A percentile compares a stretch with the other conserved stretches of the same genome.
These are phyloP conservation scores for Lobosporangium transversale DNA, from an alignment of 192 early-diverging fungal genomes.

Conservation along the genomic window DNA sequence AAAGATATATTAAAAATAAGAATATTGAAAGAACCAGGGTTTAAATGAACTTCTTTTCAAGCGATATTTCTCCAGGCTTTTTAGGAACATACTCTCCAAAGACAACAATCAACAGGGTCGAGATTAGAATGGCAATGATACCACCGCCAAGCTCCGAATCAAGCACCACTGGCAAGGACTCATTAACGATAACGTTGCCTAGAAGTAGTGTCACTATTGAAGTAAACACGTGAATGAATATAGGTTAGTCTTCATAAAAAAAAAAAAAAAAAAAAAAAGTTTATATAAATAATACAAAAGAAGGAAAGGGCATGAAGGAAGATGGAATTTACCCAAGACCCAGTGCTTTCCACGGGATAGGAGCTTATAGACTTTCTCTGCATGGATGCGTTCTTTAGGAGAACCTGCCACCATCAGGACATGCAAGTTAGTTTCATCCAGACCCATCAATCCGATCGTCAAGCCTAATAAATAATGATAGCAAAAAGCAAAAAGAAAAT, in stretches of 20 bases:
- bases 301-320: conserved; percentile 13
- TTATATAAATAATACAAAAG: neutral
- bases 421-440: conserved; percentile 74
- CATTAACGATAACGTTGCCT: conserved; percentile 95
- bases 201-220: conserved; percentile 82
- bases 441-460: conserved; percentile 60
- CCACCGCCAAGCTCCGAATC: conserved; percentile 83
- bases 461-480: conserved; percentile 48
- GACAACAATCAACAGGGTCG: conserved; percentile 88
- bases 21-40: too few species aligned
- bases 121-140: conserved; percentile 84
- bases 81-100: conserved; percentile 89
- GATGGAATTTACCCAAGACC: conserved; percentile 68
- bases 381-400: conserved; percentile 73
- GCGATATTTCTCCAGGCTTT: too few species aligned
- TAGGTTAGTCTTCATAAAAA: neutral
- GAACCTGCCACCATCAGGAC: conserved; percentile 89
- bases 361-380: conserved; percentile 63
- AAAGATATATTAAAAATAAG: too few species aligned
- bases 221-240: neutral
- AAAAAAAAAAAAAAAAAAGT: neutral
- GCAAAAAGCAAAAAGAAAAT: neutral
- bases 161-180: conserved; percentile 89
- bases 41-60: too few species aligned
- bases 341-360: conserved; percentile 76